These are phyloP conservation scores for Phytophthora niederhauseri DNA, from an alignment of 352 stramenopile species.

Conservation along the genomic window DNA sequence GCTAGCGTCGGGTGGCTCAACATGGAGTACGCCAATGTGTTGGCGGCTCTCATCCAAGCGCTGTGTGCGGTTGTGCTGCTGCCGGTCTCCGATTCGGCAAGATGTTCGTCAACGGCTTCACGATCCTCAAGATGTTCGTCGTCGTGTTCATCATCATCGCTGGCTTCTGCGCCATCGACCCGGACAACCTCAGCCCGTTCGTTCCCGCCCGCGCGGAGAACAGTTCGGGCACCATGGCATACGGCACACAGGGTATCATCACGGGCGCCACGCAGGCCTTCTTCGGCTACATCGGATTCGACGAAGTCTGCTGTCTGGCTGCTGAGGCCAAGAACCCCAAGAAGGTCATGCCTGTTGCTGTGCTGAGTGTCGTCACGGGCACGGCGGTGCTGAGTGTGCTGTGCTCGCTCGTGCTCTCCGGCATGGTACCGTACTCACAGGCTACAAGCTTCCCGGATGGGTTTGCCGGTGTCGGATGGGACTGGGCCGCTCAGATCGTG, in stretches of 20 bases:
- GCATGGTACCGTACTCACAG: slow-evolving; percentile 56
- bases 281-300: slow-evolving; percentile 95
- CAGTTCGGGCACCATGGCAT: slow-evolving; percentile 33
- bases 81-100: slow-evolving; percentile 78
- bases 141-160: slow-evolving; percentile 90
- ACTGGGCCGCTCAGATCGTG: slow-evolving; percentile 35
- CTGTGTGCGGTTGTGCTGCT: slow-evolving; percentile 64
- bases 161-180: slow-evolving; percentile 77
- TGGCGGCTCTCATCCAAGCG: slow-evolving; percentile 54
- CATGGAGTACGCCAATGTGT: slow-evolving; percentile 49
- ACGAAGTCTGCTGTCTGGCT: slow-evolving; percentile 93
- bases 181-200: slow-evolving; percentile 81
- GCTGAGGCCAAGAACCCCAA: slow-evolving; percentile 78
- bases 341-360: slow-evolving; percentile 76
- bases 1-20: slow-evolving; percentile 45
- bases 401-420: slow-evolving; percentile 79
- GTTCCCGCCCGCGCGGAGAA: slow-evolving; percentile 38
- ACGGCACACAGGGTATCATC: slow-evolving; percentile 72
- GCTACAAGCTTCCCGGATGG: slow-evolving; percentile 40
- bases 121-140: slow-evolving; percentile 66
- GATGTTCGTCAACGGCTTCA: slow-evolving; percentile 76
- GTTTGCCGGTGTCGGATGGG: slow-evolving; percentile 31
- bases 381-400: slow-evolving; percentile 65
- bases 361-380: slow-evolving; percentile 80
- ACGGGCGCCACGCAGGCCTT: slow-evolving; percentile 87